Evolutionary conservation across 1,139 yeast species (phyloP).

Genomic region (Arxiozyma heterogenica): DNA sequence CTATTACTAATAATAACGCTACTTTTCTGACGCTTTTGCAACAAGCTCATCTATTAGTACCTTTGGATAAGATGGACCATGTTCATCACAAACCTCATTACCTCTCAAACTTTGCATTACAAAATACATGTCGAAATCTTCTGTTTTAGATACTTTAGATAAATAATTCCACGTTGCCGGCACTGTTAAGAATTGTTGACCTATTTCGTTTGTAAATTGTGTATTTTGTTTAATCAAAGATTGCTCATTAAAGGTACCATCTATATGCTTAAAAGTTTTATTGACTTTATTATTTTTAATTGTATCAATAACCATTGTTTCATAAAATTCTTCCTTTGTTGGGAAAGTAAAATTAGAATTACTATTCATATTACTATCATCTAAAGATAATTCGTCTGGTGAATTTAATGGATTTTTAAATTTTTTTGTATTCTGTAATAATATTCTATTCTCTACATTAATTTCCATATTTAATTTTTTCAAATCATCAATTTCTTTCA

Average conservation of each 20-base stretch:
- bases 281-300: background rate
- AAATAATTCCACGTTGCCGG: conserved; percentile 82
- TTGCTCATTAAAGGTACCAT: conserved; percentile 1
- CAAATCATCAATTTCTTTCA: conserved; percentile 43
- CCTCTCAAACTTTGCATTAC: conserved; percentile 58
- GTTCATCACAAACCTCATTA: conserved; percentile 67
- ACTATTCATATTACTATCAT: no score
- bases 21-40: conserved; percentile 1
- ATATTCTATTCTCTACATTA: conserved; percentile 21
- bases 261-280: background rate
- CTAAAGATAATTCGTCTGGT: background rate
- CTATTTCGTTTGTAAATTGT: conserved; percentile 5
- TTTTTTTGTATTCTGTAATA: conserved; percentile 5
- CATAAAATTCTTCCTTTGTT: conserved; percentile 18
- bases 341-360: conserved; percentile 23
- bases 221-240: conserved; percentile 2
- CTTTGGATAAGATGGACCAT: conserved; percentile 71
- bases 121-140: conserved; percentile 47
- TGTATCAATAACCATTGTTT: conserved; percentile 8
- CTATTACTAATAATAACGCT: background rate
- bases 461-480: conserved; percentile 45
- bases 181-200: conserved; percentile 43
- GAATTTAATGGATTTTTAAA: background rate
- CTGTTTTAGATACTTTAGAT: conserved; percentile 37
- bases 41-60: conserved; percentile 37